Conservation (phyloP, 2,329 filamentous ascomycete genomes). For the Pseudopyrenochaeta lycopersici region DNA sequence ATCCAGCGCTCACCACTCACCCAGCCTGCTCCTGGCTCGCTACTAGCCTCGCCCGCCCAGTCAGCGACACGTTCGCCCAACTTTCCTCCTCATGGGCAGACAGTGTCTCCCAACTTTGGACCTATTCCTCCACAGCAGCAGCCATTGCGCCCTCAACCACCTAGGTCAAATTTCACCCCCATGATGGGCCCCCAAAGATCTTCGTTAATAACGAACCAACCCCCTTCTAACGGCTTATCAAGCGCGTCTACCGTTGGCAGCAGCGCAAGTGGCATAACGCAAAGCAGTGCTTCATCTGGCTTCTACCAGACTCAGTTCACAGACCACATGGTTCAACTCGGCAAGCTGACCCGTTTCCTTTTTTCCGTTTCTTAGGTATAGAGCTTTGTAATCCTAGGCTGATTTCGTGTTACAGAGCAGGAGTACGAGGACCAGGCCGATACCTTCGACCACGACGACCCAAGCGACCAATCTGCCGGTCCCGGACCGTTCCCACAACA, state of each 20-base stretch:
- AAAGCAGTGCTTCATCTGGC: conserved; percentile 53
- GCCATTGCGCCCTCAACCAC: conserved; percentile 56
- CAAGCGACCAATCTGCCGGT: conserved; percentile 70
- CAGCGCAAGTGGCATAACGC: conserved; percentile 46
- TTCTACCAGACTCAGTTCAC: conserved; percentile 91
- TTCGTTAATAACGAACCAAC: conserved; percentile 47
- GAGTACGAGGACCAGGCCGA: conserved; percentile 93
- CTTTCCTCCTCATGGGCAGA: conserved; percentile 65
- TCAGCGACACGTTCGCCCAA: conserved; percentile 67
- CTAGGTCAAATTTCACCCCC: conserved; percentile 57
- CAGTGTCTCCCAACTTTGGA: conserved; percentile 69
- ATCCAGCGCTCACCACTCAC: conserved; percentile 73
- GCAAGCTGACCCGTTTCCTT: conserved; percentile 75
- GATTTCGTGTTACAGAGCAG: conserved; percentile 81
- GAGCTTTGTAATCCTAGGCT: conserved; percentile 74
- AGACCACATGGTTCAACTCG: conserved; percentile 93
- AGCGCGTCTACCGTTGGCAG: conserved; percentile 48
- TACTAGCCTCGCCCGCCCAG: conserved; percentile 72
- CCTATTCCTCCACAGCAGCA: conserved; percentile 58
- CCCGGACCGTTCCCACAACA: conserved; percentile 70
- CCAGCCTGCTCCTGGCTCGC: conserved; percentile 84
- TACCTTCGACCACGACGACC: conserved; percentile 84
- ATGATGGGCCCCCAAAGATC: conserved; percentile 52
- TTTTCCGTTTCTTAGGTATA: conserved; percentile 57
- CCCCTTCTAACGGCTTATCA: conserved; percentile 47